phyloP scores from a whole-genome alignment of 768 basidiomycete genomes.

The Calocera cornea region DNA sequence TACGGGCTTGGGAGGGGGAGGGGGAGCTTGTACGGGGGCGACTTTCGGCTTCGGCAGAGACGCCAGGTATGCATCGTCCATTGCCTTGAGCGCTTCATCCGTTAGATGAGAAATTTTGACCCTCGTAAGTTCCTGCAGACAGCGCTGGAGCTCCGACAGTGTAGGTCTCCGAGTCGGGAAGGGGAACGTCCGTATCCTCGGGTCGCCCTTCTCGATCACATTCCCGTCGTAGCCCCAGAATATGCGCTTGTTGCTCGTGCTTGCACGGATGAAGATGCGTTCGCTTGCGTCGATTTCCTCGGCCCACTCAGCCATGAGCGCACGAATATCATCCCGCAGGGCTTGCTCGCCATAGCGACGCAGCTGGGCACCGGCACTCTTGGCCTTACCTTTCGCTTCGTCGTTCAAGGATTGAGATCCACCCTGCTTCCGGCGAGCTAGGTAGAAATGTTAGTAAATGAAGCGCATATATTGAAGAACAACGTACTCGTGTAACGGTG shows the following conservation, averaged over 20 bases:
- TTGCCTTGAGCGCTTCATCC: constrained; percentile 64
- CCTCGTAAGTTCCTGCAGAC: constrained; percentile 70
- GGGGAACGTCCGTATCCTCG: constrained; percentile 75
- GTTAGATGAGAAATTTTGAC: constrained; percentile 79
- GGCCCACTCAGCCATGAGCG: constrained; percentile 67
- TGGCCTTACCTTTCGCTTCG: constrained; percentile 80
- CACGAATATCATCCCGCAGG: constrained; percentile 82
- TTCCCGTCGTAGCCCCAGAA: constrained; percentile 84
- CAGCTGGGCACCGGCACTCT: constrained; percentile 85
- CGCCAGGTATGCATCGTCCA: constrained; percentile 81
- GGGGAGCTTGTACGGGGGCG: constrained; percentile 24
- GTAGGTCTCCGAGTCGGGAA: constrained; percentile 96
- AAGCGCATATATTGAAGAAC: not conserved
- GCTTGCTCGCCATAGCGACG: constrained; percentile 93
- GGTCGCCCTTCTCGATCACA: constrained; percentile 59
- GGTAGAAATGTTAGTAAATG: not conserved
- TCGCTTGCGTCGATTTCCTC: constrained; percentile 81
- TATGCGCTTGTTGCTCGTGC: constrained; percentile 69
- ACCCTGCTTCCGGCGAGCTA: constrained; percentile 94
- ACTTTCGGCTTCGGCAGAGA: constrained; percentile 74
- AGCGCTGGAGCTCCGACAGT: constrained; percentile 75
- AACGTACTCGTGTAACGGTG: constrained; percentile 92
- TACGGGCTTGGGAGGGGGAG: constrained; percentile 30
- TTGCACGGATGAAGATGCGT: constrained; percentile 83
- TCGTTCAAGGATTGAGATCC: constrained; percentile 88